Conservation (phyloP, 2,329 filamentous ascomycete genomes). For the Neophaeococcomyces aloes region DNA sequence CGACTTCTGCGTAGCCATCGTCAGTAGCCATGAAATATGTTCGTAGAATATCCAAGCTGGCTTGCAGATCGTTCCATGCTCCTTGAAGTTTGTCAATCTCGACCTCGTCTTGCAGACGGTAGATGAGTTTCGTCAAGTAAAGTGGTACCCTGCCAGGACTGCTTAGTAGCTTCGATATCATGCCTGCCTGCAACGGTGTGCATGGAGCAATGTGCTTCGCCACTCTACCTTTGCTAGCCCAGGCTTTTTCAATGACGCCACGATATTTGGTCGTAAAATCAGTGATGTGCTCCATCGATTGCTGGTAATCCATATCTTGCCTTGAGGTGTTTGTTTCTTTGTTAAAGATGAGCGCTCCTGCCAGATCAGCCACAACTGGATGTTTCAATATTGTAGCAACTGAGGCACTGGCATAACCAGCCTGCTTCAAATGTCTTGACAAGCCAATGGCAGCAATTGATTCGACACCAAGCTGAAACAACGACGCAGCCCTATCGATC, state of each 20-base stretch:
- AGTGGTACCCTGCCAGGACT: constrained; percentile 40
- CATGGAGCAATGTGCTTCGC: constrained; percentile 72
- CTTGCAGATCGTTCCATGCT: constrained; percentile 50
- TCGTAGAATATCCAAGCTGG: constrained; percentile 53
- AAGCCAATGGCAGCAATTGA: constrained; percentile 74
- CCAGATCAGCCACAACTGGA: constrained; percentile 41
- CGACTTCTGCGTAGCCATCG: constrained; percentile 67
- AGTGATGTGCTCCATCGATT: constrained; percentile 50
- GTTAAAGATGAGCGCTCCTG: constrained; percentile 27
- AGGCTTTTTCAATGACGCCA: constrained; percentile 39
- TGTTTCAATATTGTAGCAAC: constrained; percentile 59
- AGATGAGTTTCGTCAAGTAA: constrained; percentile 69
- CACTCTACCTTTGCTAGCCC: constrained; percentile 42
- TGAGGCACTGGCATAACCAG: constrained; percentile 50
- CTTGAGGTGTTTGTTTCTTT: constrained; percentile 15
- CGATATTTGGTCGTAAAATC: constrained; percentile 55
- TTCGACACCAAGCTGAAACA: constrained; percentile 80
- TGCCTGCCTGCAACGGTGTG: constrained; percentile 75
- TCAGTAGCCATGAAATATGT: constrained; percentile 62
- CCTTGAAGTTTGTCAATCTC: constrained; percentile 40
- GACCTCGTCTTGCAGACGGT: constrained; percentile 41
- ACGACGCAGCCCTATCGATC: constrained; percentile 49
- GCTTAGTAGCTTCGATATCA: constrained; percentile 60
- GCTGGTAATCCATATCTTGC: constrained; percentile 25
- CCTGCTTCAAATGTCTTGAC: constrained; percentile 50